Evolutionary conservation across 148 eudicot species (phyloP), one percentile per base, ranked within the genome.

Genomic region (Fagopyrum tataricum): DNA sequence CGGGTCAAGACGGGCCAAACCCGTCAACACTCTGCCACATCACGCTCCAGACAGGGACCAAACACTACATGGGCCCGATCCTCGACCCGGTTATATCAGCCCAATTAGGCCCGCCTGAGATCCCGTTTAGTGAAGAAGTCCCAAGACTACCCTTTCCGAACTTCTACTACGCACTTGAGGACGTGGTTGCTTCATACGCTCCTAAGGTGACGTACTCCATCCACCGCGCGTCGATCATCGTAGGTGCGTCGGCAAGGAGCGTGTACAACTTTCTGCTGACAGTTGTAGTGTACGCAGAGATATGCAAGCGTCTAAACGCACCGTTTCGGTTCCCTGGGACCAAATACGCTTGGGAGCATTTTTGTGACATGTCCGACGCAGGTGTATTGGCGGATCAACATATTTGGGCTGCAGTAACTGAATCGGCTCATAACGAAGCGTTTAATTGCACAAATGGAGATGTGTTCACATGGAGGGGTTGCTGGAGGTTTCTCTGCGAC

Each of bases 361-460:
- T 78, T 14, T 78, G 77, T 17, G 87, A 80, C 51, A 58, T 80
- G 69, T 71, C 79, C 0, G 90, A 87, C 66, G 62, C 83, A 4
- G 78, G 85, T 31, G 72, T 87, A 37, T n/a, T 84, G 2, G 90
- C 87, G 0, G 87, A 84, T 47, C 90, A 87, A 26, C 85, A 82
- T 4, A 72, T 84, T 8, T 87, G 90, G 90, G 83, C 84, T 0
- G 85, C 90, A 0, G 68, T 74, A 0, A 76, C 69, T 0, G 72
- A 76, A 0, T 7, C 37, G 14, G 86, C 84, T 0, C 77, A 79
- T 37, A 84, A 84, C 24, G 76, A 87, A 52, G 86, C 86, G 41
- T 87, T 84, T 71, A 87, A 87, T 26, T 82, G 85, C 52, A 80
- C 77, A 31, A 87, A 87, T 44, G 87, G 90, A 12, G 87, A 87